phyloP scores from a whole-genome alignment of 1,139 yeast genomes.

The Candida freyschussii region DNA sequence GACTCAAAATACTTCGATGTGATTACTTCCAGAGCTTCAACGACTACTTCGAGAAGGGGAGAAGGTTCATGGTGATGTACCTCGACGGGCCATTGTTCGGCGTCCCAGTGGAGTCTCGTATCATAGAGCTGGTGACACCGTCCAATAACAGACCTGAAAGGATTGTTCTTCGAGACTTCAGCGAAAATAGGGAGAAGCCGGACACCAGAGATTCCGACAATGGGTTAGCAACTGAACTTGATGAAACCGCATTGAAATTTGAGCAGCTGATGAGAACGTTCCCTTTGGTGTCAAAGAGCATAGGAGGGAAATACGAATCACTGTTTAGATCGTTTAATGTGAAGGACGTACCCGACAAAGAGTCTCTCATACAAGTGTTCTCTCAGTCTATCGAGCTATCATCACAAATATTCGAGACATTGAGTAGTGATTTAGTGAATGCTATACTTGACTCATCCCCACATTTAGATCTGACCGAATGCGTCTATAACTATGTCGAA shows the following conservation, averaged over 20 bases:
- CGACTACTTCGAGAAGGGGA: constrained; percentile 43
- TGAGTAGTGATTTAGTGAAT: constrained; percentile 29
- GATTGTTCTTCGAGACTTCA: constrained; percentile 3
- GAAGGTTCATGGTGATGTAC: constrained; percentile 47
- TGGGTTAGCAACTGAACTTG: not conserved
- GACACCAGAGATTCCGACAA: not conserved
- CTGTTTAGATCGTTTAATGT: constrained; percentile 35
- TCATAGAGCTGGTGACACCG: constrained; percentile 10
- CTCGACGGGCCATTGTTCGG: constrained; percentile 51
- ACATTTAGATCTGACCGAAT: constrained; percentile 46
- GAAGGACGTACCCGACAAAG: constrained; percentile 28
- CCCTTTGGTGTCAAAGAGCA: constrained; percentile 42
- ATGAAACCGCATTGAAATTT: constrained; percentile 24
- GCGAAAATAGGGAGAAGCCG: not conserved
- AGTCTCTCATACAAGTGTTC: constrained; percentile 32
- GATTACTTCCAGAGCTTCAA: constrained; percentile 41
- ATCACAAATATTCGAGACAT: constrained; percentile 35
- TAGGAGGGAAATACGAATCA: constrained; percentile 40
- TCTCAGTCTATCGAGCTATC: constrained; percentile 35
- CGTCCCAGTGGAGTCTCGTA: constrained; percentile 19
- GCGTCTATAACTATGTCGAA: constrained; percentile 69
- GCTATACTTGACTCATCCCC: constrained; percentile 34
- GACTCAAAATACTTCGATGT: constrained; percentile 41
- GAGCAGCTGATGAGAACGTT: constrained; percentile 42
- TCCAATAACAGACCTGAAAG: constrained; percentile 8